Evolutionary conservation across 352 stramenopile genomes (phyloP).

Genomic region (Globisporangium cylindrosporum): DNA sequence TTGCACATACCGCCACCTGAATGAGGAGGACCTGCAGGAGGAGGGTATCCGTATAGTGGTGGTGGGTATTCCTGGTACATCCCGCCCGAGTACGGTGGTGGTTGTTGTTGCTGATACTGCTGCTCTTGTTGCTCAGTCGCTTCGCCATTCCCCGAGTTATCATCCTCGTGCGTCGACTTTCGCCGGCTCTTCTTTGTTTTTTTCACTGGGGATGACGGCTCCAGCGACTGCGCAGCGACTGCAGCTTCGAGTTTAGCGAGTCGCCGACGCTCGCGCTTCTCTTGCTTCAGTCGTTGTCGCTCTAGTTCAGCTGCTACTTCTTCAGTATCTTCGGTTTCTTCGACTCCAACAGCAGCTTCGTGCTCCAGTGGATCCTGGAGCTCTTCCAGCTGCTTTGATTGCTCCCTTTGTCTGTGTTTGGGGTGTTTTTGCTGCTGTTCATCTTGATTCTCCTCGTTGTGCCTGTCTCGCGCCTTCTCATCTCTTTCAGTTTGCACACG

Average conservation of each 20-base stretch:
- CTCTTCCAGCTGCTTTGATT: neutral
- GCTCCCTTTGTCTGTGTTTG: neutral
- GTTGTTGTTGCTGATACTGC: neutral
- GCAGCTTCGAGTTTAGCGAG: conserved; percentile 36
- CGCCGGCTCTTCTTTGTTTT: neutral
- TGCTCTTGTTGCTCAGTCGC: neutral
- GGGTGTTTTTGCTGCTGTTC: neutral
- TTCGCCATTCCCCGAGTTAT: neutral
- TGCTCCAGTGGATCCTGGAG: neutral
- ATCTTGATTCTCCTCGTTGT: neutral
- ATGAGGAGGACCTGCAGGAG: conserved; percentile 4
- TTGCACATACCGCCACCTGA: conserved; percentile 15
- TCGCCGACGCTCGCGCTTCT: conserved; percentile 32
- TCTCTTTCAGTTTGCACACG: neutral
- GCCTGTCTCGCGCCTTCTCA: neutral
- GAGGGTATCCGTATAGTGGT: neutral
- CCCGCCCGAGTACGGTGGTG: neutral
- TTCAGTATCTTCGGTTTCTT: conserved; percentile 5
- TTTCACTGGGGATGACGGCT: conserved; percentile 8
- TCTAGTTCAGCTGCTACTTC: conserved; percentile 3
- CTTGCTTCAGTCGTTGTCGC: conserved; percentile 24
- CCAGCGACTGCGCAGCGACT: conserved; percentile 30
- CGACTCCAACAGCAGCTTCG: neutral
- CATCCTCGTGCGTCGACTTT: neutral
- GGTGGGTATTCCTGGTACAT: conserved; percentile 2